Conservation (phyloP, 495 filamentous ascomycete genomes). For the Corynascus novoguineensis region DNA sequence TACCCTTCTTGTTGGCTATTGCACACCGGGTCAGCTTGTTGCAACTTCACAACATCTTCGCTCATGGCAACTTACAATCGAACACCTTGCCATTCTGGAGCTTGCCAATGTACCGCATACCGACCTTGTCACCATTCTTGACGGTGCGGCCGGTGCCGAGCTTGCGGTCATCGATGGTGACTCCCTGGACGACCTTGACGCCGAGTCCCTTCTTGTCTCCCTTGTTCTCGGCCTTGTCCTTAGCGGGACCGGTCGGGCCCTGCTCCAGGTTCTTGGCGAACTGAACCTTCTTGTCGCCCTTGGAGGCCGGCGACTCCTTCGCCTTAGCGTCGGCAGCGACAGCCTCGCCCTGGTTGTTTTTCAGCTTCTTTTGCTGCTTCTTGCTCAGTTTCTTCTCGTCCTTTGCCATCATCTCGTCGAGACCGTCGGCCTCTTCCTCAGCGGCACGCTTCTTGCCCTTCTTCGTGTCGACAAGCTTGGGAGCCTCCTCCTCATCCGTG, state of each 20-base stretch:
- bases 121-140: conserved; percentile 79
- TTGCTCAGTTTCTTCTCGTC: conserved; percentile 70
- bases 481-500: conserved; percentile 73
- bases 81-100: conserved; percentile 87
- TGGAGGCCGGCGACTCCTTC: conserved; percentile 45
- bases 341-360: conserved; percentile 92
- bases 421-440: conserved; percentile 61
- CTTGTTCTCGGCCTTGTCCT: conserved; percentile 35
- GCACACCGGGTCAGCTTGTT: conserved; percentile 30
- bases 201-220: conserved; percentile 48
- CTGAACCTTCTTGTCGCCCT: conserved; percentile 91
- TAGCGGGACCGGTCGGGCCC: conserved; percentile 69
- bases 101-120: conserved; percentile 98
- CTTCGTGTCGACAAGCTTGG: conserved; percentile 64
- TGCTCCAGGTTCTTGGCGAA: conserved; percentile 98
- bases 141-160: conserved; percentile 71
- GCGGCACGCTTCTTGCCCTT: conserved; percentile 83
- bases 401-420: conserved; percentile 72
- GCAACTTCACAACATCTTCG: background rate
- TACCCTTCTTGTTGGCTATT: conserved; percentile 91
- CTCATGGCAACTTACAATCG: conserved; percentile 58
- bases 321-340: conserved; percentile 53
- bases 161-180: conserved; percentile 94
- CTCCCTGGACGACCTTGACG: conserved; percentile 73
- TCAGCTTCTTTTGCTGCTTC: conserved; percentile 97